Evolutionary conservation across 2,329 filamentous ascomycete species (phyloP).

Genomic region (Talaromyces sp.): DNA sequence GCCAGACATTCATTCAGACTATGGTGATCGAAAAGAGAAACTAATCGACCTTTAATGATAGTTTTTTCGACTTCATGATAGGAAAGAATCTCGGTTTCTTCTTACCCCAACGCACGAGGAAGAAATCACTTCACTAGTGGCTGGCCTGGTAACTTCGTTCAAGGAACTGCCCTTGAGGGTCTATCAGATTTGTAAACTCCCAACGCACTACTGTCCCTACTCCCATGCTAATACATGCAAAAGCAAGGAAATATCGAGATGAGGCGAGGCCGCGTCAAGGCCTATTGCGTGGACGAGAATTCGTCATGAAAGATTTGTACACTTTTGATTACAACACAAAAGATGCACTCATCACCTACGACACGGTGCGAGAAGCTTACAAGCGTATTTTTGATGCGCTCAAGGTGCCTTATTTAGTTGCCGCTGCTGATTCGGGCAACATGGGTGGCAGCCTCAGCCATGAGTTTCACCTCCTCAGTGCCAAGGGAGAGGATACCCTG

Average conservation of each 20-base stretch:
- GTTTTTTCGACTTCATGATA: slow-evolving; percentile 76
- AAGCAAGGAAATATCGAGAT: slow-evolving; percentile 89
- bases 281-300: slow-evolving; percentile 80
- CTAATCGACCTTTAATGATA: slow-evolving; percentile 29
- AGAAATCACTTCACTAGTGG: slow-evolving; percentile 82
- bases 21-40: slow-evolving; percentile 6
- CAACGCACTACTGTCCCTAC: background rate
- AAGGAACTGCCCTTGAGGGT: slow-evolving; percentile 79
- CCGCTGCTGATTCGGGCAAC: slow-evolving; percentile 87
- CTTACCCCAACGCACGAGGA: slow-evolving; percentile 94
- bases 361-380: slow-evolving; percentile 69
- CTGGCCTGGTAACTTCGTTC: slow-evolving; percentile 69
- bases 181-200: slow-evolving; percentile 73
- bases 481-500: slow-evolving; percentile 79
- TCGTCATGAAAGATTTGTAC: slow-evolving; percentile 97
- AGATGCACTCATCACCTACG: slow-evolving; percentile 75
- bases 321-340: slow-evolving; percentile 72
- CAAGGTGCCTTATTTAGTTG: slow-evolving; percentile 76
- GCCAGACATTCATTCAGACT: slow-evolving; percentile 9
- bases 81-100: slow-evolving; percentile 68
- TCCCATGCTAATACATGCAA: background rate
- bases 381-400: slow-evolving; percentile 73
- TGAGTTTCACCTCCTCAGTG: slow-evolving; percentile 81
- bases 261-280: slow-evolving; percentile 85
- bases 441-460: slow-evolving; percentile 93